Evolutionary conservation across 352 stramenopile species (phyloP), one percentile per base, ranked within the genome.

Genomic region (Thraustotheca clavata): DNA sequence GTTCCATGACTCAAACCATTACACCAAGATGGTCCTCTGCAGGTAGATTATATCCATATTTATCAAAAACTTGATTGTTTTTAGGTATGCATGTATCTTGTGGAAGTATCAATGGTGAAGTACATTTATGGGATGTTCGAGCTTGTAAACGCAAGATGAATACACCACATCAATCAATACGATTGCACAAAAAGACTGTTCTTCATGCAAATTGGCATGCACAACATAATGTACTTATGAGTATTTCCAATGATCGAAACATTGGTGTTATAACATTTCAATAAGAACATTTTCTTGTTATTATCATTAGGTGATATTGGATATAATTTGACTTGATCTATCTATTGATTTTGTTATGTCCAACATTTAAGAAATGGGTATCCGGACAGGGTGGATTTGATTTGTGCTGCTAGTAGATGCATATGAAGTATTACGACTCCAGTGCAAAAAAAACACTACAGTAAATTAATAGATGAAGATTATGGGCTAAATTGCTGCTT

Each of bases 191-290:
- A 41, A 91, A 90, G 73, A 84, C 83, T 50, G 85, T 94, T 49
- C 69, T 94, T 1, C 85, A 94, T 49, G 83, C 80, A 57, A 89
- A 79, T n/a, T 94, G 85, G 85, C 81, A 91, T 57, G 79, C 85
- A 31, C 76, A 73, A 7, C 83, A 94, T 73, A 82, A 94, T 62
- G 85, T 81, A 49, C 84, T 94, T 69, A 87, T 94, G 65, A 94
- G 73, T 9, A 78, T 94, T 69, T 94, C 85, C 4, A 75, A 87
- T 69, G 85, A 94, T 49, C 79, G 85, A 49, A 87, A 74, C 11
- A 72, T 94, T 24, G 85, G 85, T 3, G 55, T 92, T 48, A 62
- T 91, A 20, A 91, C 82, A 32, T 94, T 91, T 62, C 76, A 77
- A 43, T 88, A 74, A 59, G 36, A 14, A 32, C 20, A 55, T 12